Evolutionary conservation across 306 rosid genomes (phyloP).

Genomic region (Sindora glabra): DNA sequence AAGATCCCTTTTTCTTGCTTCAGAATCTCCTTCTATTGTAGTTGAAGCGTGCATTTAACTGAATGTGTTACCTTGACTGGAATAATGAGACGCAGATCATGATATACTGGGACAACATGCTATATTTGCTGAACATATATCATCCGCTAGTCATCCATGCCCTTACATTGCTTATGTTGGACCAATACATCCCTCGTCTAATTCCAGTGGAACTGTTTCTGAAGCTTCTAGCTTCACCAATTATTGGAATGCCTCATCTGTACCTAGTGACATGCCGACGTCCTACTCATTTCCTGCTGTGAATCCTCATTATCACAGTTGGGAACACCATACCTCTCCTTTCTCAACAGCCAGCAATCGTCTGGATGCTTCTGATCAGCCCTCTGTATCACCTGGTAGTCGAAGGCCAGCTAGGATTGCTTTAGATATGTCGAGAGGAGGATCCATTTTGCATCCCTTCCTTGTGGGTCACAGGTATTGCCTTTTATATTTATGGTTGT

Average conservation of each 20-base stretch:
- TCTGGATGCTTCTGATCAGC: slow-evolving; percentile 54
- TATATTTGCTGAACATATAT: slow-evolving; percentile 65
- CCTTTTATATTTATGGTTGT: neutral
- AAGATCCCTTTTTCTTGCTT: slow-evolving; percentile 31
- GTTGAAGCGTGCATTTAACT: slow-evolving; percentile 16
- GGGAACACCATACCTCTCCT: slow-evolving; percentile 83
- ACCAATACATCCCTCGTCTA: slow-evolving; percentile 85
- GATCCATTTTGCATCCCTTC: slow-evolving; percentile 67
- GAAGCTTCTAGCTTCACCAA: slow-evolving; percentile 62
- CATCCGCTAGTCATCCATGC: slow-evolving; percentile 77
- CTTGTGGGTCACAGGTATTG: slow-evolving; percentile 90
- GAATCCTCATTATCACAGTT: slow-evolving; percentile 75
- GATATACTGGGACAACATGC: slow-evolving; percentile 86
- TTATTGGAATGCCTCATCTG: slow-evolving; percentile 68
- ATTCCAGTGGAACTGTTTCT: slow-evolving; percentile 60
- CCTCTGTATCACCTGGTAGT: slow-evolving; percentile 45
- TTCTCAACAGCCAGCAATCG: slow-evolving; percentile 56
- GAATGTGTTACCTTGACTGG: slow-evolving; percentile 19
- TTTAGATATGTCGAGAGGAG: slow-evolving; percentile 64
- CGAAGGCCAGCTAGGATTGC: slow-evolving; percentile 65
- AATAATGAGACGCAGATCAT: slow-evolving; percentile 65
- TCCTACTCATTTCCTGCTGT: slow-evolving; percentile 78
- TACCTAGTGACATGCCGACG: slow-evolving; percentile 64
- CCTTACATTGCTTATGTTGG: slow-evolving; percentile 88
- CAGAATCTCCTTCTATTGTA: slow-evolving; percentile 8